Evolutionary conservation across 495 filamentous ascomycete genomes (phyloP), one percentile per base, ranked within the genome.

Genomic region (Trichocladium antarcticum): DNA sequence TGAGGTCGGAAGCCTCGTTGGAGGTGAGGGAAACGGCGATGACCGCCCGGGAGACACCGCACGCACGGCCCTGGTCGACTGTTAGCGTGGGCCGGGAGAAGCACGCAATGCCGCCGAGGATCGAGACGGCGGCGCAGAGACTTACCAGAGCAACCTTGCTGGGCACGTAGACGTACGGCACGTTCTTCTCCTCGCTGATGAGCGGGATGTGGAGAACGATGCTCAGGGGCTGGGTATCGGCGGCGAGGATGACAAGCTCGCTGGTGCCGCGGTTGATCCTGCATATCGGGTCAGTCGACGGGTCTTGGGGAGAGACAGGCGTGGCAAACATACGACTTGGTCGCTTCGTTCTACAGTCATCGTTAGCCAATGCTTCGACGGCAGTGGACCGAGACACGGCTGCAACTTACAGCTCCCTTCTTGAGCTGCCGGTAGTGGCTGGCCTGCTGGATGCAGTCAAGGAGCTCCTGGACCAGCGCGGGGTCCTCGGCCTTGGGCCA

Each of bases 141-240:
- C 45, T 9, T 16, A 48, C 45, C 21, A 55, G 43, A 42, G 49
- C 41, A 39, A 56, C 53, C 36, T 58, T 62, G 56, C 58, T 72
- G 77, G 81, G 60, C 67, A 74, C 49, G 74, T 77, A 53, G 57
- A 80, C 70, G 65, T 71, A 71, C 44, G 83, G 80, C 19, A 84
- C 78, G 67, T 89, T 84, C 60, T 84, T 81, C 67, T 87, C 84
- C 55, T 61, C 60, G 50, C 53, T 43, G 42, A 65, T 79, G 2
- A 96, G 78, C 12, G 92, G 92, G 6, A 98, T 73, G 69, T 96
- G 92, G 19, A 98, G 78, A 41, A 97, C 76, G 53, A 97, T 95
- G 41, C 84, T 82, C n/a, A 95, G 72, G 20, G 88, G 88, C 31
- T 77, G 70, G 42, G 85, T 87, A 61, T 96, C 90, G 38, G 87